These are phyloP conservation scores for Phytophthora agathidicida DNA, from an alignment of 352 stramenopile genomes.

Conservation along the genomic window DNA sequence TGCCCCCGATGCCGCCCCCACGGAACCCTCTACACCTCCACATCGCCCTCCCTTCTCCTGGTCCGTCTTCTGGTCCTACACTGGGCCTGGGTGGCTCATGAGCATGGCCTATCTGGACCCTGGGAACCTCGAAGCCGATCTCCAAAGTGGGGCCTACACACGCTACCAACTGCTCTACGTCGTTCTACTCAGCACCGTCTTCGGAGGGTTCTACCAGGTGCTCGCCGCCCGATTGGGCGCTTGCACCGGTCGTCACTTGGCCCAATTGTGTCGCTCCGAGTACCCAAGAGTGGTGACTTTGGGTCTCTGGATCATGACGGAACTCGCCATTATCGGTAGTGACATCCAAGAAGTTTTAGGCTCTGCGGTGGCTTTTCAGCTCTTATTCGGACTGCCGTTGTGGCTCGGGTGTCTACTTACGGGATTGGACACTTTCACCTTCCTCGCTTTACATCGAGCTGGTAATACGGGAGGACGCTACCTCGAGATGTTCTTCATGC, in stretches of 20 bases:
- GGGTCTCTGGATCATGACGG: slow-evolving; percentile 85
- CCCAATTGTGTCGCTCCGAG: slow-evolving; percentile 69
- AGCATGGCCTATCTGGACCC: slow-evolving; percentile 92
- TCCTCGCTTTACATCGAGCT: slow-evolving; percentile 83
- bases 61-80: slow-evolving; percentile 61
- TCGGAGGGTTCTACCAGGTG: slow-evolving; percentile 89
- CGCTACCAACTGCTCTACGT: slow-evolving; percentile 89
- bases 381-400: slow-evolving; percentile 74
- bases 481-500: slow-evolving; percentile 85
- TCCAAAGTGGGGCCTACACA: slow-evolving; percentile 88
- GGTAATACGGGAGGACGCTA: slow-evolving; percentile 56
- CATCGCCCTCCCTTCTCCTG: slow-evolving; percentile 50
- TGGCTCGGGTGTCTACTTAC: slow-evolving; percentile 78
- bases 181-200: slow-evolving; percentile 80
- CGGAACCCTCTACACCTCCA: not conserved
- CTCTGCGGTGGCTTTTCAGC: slow-evolving; percentile 82
- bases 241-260: slow-evolving; percentile 84
- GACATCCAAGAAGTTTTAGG: slow-evolving; percentile 86
- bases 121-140: slow-evolving; percentile 92
- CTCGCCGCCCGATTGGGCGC: slow-evolving; percentile 88
- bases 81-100: slow-evolving; percentile 67
- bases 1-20: not conserved
- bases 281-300: slow-evolving; percentile 61
- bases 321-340: slow-evolving; percentile 89
- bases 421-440: slow-evolving; percentile 88